Percentiles rank a stretch among this genome's conserved stretches.
These are phyloP conservation scores for Saitoella complicata DNA, from an alignment of 805 yeast genomes.

Conservation along the genomic window DNA sequence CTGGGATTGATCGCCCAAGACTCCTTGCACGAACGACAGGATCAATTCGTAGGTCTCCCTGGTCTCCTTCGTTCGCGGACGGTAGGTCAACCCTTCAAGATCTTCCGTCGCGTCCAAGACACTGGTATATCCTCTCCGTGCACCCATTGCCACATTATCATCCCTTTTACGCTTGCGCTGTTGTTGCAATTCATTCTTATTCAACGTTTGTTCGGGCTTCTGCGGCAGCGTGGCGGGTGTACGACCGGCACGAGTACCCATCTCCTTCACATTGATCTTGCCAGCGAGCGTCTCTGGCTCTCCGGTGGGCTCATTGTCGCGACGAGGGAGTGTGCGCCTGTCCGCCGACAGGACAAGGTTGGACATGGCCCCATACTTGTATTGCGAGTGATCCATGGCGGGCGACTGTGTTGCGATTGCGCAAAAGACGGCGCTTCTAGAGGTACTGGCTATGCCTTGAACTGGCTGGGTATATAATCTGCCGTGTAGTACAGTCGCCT, in stretches of 20 bases:
- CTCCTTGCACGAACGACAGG: slow-evolving; percentile 39
- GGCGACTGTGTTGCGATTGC: not conserved
- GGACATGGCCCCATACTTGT: slow-evolving; percentile 38
- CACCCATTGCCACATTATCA: slow-evolving; percentile 4
- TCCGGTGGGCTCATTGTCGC: slow-evolving; percentile 34
- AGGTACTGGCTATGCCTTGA: too few relatives aligned
- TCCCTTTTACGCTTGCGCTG: slow-evolving; percentile 7
- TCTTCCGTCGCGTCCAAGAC: slow-evolving; percentile 20
- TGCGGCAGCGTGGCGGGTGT: too few relatives aligned
- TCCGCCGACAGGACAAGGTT: slow-evolving; percentile 54
- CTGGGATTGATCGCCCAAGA: slow-evolving; percentile 61
- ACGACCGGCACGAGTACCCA: slow-evolving; percentile 37
- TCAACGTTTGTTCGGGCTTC: too few relatives aligned
- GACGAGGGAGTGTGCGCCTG: slow-evolving; percentile 32
- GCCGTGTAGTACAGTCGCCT: too few relatives aligned
- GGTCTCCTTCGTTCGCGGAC: slow-evolving; percentile 43
- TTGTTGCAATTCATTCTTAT: not conserved
- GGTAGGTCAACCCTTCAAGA: slow-evolving; percentile 39
- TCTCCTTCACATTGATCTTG: slow-evolving; percentile 44
- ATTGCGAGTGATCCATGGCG: slow-evolving; percentile 1
- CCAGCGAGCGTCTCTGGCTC: slow-evolving; percentile 64
- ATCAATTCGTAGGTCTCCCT: slow-evolving; percentile 37
- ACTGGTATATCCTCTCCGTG: slow-evolving; percentile 13
- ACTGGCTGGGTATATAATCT: too few relatives aligned
- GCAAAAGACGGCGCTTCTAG: too few relatives aligned